Evolutionary conservation across 352 stramenopile genomes (phyloP).

Genomic region (Phytophthora sp.): DNA sequence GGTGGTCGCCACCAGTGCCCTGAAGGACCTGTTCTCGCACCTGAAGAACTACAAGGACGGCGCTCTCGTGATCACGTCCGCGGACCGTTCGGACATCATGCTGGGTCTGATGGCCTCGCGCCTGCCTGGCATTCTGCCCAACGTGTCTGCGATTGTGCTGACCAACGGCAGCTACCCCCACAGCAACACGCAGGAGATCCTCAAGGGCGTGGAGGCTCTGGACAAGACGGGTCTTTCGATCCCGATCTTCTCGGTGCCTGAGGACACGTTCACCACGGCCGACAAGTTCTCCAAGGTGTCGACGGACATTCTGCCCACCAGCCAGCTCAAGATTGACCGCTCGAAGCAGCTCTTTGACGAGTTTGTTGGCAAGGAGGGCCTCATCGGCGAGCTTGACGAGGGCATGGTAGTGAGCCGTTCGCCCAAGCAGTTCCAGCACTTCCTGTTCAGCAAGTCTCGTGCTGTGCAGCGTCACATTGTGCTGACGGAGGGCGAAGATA

Average conservation of each 20-base stretch:
- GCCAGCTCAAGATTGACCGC: conserved; percentile 70
- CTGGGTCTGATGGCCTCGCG: conserved; percentile 71
- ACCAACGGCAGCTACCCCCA: conserved; percentile 82
- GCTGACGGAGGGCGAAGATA: conserved; percentile 83
- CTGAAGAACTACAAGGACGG: conserved; percentile 84
- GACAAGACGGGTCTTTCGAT: conserved; percentile 74
- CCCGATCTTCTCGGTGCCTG: conserved; percentile 72
- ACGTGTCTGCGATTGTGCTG: conserved; percentile 72
- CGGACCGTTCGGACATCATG: conserved; percentile 75
- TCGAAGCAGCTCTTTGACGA: conserved; percentile 71
- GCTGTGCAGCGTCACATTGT: conserved; percentile 81
- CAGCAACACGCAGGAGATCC: conserved; percentile 75
- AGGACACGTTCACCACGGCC: conserved; percentile 70
- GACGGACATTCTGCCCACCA: conserved; percentile 75
- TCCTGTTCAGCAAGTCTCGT: conserved; percentile 81
- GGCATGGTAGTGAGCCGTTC: conserved; percentile 68
- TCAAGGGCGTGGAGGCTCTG: conserved; percentile 69
- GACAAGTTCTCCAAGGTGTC: conserved; percentile 64
- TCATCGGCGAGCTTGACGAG: conserved; percentile 72
- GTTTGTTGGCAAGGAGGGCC: conserved; percentile 65
- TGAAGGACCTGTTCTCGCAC: conserved; percentile 79
- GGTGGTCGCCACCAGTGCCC: conserved; percentile 67
- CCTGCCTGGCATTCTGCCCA: conserved; percentile 70
- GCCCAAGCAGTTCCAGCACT: conserved; percentile 89
- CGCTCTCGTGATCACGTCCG: conserved; percentile 77